Evolutionary conservation across 169 alveolate species (phyloP).

Genomic region (Plasmodium malariae): DNA sequence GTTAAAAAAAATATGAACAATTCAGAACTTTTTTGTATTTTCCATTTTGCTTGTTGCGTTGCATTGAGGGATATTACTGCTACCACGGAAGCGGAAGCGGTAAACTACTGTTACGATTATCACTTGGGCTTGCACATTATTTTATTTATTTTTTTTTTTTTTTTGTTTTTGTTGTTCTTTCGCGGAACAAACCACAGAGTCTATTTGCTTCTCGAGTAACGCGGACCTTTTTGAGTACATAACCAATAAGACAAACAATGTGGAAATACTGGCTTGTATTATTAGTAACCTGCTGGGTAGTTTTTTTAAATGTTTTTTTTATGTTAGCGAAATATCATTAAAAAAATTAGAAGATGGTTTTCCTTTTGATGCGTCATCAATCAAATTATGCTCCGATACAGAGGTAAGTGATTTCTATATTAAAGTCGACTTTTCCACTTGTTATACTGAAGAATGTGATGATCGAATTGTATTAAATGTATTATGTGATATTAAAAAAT

Average conservation of each 20-base stretch:
- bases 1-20: no score
- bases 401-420: constrained; percentile 79
- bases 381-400: constrained; percentile 75
- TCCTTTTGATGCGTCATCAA: constrained; percentile 85
- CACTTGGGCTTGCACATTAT: background rate
- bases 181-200: background rate
- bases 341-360: constrained; percentile 77
- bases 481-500: constrained; percentile 66
- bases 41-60: no score
- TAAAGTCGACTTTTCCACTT: constrained; percentile 75
- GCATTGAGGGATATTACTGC: no score
- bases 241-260: constrained; percentile 21
- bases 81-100: no score
- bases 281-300: constrained; percentile 53
- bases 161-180: constrained; percentile 4
- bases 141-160: background rate
- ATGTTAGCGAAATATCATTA: constrained; percentile 55
- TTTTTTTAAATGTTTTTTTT: constrained; percentile 60
- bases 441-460: constrained; percentile 78
- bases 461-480: constrained; percentile 77
- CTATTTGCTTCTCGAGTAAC: background rate
- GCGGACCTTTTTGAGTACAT: constrained; percentile 27
- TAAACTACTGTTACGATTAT: no score
- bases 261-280: constrained; percentile 64
- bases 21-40: no score